Percentiles rank a stretch among this genome's conserved stretches.
These are phyloP conservation scores for Pseudogymnoascus destructans DNA, from an alignment of 2,329 filamentous ascomycete genomes.

Conservation along the genomic window DNA sequence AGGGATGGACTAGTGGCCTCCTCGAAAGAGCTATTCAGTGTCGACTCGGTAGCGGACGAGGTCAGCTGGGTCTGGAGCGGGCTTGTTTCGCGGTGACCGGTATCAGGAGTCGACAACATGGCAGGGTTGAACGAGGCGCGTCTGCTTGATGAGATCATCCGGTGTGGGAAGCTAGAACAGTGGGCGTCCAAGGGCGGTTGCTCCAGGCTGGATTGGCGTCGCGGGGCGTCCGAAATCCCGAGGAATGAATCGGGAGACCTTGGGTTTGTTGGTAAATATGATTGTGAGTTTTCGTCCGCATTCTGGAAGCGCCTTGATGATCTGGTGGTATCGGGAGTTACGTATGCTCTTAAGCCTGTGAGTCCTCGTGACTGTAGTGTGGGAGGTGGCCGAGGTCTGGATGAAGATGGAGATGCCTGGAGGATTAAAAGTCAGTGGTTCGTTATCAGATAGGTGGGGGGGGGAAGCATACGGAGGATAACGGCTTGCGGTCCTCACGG, in stretches of 20 bases:
- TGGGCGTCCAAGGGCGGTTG: slow-evolving; percentile 12
- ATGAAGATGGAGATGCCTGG: background rate
- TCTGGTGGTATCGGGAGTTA: slow-evolving; percentile 1
- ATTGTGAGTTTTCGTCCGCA: background rate
- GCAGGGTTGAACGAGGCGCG: slow-evolving; percentile 12
- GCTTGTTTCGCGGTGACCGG: background rate
- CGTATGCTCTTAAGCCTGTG: background rate
- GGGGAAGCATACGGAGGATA: background rate
- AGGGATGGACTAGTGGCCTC: slow-evolving; percentile 17
- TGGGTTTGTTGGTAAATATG: background rate
- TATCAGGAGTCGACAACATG: slow-evolving; percentile 45
- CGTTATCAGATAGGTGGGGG: background rate
- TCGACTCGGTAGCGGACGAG: slow-evolving; percentile 35
- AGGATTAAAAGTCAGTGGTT: background rate
- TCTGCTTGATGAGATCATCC: slow-evolving; percentile 10
- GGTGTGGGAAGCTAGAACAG: background rate
- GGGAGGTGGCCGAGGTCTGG: background rate
- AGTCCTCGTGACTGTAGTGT: background rate
- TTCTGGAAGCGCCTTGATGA: background rate
- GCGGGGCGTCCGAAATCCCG: background rate
- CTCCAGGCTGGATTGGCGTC: background rate
- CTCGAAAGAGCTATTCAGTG: slow-evolving; percentile 27
- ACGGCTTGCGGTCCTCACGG: slow-evolving; percentile 40
- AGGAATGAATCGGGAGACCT: slow-evolving; percentile 2
- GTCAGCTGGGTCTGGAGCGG: slow-evolving; percentile 26